phyloP scores from a whole-genome alignment of 805 yeast genomes.

The Ogataea salicorniae region DNA sequence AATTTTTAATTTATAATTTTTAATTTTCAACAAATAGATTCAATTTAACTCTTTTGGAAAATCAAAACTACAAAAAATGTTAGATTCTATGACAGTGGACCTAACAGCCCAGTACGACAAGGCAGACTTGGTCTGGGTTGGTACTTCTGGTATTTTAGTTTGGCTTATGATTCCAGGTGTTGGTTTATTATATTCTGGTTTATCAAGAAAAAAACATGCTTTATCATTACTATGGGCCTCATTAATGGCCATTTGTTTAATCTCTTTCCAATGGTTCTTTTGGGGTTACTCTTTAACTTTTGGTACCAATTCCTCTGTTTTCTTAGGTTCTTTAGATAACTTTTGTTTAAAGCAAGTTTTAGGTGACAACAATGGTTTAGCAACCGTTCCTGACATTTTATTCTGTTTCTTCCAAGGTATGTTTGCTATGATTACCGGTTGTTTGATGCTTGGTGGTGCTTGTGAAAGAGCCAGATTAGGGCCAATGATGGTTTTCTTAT shows the following conservation, averaged over 20 bases:
- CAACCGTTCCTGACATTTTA: slow-evolving; percentile 81
- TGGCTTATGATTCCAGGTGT: slow-evolving; percentile 98
- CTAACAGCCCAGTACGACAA: slow-evolving; percentile 63
- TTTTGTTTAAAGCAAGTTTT: slow-evolving; percentile 77
- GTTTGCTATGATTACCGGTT: slow-evolving; percentile 93
- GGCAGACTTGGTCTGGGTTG: slow-evolving; percentile 85
- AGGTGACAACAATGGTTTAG: slow-evolving; percentile 68
- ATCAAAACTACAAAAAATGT: too few species aligned
- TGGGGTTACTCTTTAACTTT: slow-evolving; percentile 96
- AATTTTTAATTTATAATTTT: too few species aligned
- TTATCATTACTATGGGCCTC: slow-evolving; percentile 91
- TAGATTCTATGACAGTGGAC: slow-evolving; percentile 59
- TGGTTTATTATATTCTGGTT: slow-evolving; percentile 88
- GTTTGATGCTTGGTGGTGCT: slow-evolving; percentile 95
- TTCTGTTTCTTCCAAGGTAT: slow-evolving; percentile 92
- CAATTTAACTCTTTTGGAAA: too few species aligned
- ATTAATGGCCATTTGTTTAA: slow-evolving; percentile 77
- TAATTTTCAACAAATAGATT: too few species aligned
- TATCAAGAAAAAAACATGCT: slow-evolving; percentile 95
- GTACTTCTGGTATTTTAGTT: slow-evolving; percentile 70
- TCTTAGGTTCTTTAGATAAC: slow-evolving; percentile 77
- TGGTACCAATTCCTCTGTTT: slow-evolving; percentile 44
- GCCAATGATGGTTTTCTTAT: slow-evolving; percentile 93
- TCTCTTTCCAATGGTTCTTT: slow-evolving; percentile 94
- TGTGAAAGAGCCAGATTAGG: slow-evolving; percentile 95